phyloP scores from a whole-genome alignment of 441 rosid genomes.

The Geranium incanum region DNA sequence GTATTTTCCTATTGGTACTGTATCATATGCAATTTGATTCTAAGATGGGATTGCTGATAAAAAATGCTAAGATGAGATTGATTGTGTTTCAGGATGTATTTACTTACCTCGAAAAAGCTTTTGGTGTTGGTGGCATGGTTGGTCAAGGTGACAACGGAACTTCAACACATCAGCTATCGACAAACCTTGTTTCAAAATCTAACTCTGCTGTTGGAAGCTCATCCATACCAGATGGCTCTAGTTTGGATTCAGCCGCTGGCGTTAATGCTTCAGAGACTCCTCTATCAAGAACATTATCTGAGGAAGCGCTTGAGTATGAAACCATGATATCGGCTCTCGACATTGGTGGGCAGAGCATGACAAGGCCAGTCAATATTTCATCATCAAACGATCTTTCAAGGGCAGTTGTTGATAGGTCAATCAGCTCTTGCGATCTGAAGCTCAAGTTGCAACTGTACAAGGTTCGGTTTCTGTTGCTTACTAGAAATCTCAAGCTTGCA shows the following conservation, averaged over 20 bases:
- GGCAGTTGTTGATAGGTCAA: conserved; percentile 43
- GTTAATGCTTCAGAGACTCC: conserved; percentile 56
- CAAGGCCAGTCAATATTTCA: conserved; percentile 44
- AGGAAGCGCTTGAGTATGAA: conserved; percentile 75
- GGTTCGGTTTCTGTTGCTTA: conserved; percentile 74
- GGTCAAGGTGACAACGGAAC: conserved; percentile 66
- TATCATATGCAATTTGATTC: neutral
- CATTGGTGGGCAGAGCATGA: conserved; percentile 56
- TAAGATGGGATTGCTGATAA: neutral
- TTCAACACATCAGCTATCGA: conserved; percentile 45
- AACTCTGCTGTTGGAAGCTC: conserved; percentile 54
- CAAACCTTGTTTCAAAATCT: conserved; percentile 50
- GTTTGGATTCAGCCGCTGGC: conserved; percentile 44
- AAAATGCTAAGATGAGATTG: neutral
- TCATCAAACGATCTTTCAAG: conserved; percentile 52
- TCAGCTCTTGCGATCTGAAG: conserved; percentile 65
- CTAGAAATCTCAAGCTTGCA: conserved; percentile 83
- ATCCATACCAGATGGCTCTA: conserved; percentile 45
- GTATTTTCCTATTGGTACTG: neutral
- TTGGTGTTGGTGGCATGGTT: conserved; percentile 43
- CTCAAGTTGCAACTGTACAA: conserved; percentile 87
- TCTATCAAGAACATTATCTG: conserved; percentile 62
- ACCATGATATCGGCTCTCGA: conserved; percentile 56
- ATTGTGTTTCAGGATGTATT: conserved; percentile 57
- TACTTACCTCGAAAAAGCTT: conserved; percentile 62